Conservation (phyloP, 805 yeast genomes). For the Candida nitratophila region DNA sequence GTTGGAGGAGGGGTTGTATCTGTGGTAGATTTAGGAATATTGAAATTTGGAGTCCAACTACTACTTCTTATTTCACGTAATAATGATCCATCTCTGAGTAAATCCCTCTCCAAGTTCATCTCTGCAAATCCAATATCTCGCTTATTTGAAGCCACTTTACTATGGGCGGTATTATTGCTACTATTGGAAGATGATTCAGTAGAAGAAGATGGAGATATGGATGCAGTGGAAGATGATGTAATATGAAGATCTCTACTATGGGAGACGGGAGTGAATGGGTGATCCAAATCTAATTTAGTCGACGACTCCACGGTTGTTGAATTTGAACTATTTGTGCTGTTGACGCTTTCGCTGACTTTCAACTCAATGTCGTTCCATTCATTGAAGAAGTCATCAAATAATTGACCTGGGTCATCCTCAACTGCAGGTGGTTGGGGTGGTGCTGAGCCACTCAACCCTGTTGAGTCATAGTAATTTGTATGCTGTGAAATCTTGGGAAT, state of each 20-base stretch:
- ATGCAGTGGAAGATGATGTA: neutral
- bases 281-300: too few species aligned
- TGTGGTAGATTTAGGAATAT: neutral
- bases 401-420: neutral
- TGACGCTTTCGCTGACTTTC: too few species aligned
- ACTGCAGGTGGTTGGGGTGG: neutral
- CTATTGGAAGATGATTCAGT: too few species aligned
- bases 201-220: neutral
- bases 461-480: too few species aligned
- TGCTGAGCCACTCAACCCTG: too few species aligned
- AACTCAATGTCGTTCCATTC: neutral
- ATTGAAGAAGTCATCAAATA: neutral
- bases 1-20: neutral
- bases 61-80: neutral
- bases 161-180: too few species aligned
- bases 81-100: neutral
- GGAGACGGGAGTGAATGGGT: too few species aligned
- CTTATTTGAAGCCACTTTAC: too few species aligned
- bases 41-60: neutral
- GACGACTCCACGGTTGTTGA: too few species aligned
- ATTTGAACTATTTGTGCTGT: too few species aligned
- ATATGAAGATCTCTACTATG: neutral
- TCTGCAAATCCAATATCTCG: too few species aligned
- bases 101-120: neutral
- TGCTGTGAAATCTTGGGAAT: too few species aligned